Evolutionary conservation across 352 stramenopile genomes (phyloP).

Genomic region (Pythium insidiosum): DNA sequence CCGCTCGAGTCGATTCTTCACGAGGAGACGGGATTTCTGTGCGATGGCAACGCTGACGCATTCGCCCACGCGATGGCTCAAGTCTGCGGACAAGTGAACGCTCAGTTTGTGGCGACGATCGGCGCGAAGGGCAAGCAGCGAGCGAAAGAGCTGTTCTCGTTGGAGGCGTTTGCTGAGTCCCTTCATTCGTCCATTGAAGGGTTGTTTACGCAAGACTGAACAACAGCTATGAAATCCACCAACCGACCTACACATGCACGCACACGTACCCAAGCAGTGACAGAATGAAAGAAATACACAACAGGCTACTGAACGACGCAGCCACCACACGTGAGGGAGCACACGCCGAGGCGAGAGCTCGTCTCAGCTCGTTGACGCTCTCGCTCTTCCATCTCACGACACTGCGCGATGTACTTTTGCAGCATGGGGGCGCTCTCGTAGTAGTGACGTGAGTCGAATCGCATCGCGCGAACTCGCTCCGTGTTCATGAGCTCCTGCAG

Average conservation of each 20-base stretch:
- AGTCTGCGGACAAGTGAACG: conserved; percentile 31
- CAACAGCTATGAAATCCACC: too few relatives aligned
- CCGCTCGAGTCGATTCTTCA: conserved; percentile 95
- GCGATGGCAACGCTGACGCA: conserved; percentile 37
- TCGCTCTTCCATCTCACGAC: conserved; percentile 34
- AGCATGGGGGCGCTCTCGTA: conserved; percentile 83
- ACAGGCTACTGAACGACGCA: conserved; percentile 12
- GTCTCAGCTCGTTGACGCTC: conserved; percentile 6
- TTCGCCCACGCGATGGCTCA: conserved; percentile 60
- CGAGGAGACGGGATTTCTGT: conserved; percentile 80
- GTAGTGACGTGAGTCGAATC: conserved; percentile 83
- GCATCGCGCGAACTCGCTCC: conserved; percentile 53
- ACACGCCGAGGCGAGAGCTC: too few relatives aligned
- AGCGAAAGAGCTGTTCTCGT: conserved; percentile 52
- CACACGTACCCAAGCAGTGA: background rate
- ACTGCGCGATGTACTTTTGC: conserved; percentile 79
- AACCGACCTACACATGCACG: background rate
- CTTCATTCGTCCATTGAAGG: conserved; percentile 38
- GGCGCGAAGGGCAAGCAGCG: conserved; percentile 38
- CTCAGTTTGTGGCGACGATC: conserved; percentile 26
- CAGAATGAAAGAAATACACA: background rate
- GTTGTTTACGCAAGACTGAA: too few relatives aligned
- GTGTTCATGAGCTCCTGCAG: conserved; percentile 79
- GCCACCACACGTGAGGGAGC: too few relatives aligned
- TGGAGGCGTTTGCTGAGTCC: conserved; percentile 67